Percentiles rank a stretch among this genome's conserved stretches.
Conservation (phyloP, 108 stramenopile species). For the Nannochloropsis gaditana region DNA sequence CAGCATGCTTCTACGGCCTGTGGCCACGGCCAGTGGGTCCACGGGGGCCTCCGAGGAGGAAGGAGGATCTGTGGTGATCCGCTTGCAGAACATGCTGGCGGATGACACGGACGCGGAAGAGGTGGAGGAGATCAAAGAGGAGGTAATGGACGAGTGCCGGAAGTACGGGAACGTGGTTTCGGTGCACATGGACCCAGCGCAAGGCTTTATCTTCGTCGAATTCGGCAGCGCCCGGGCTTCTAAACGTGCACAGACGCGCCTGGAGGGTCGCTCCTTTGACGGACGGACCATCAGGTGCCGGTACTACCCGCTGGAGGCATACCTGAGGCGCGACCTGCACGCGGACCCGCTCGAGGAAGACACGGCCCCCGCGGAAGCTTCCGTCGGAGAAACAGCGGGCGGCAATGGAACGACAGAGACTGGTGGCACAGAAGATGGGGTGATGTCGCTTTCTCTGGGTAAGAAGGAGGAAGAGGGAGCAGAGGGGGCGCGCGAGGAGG, state of each 20-base stretch:
- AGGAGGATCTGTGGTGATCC: constrained; percentile 3
- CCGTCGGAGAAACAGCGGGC: neutral
- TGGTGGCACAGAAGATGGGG: neutral
- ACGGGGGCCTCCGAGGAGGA: neutral
- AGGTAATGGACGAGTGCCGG: constrained; percentile 28
- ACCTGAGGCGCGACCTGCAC: neutral
- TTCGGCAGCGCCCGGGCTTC: neutral
- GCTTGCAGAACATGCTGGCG: constrained; percentile 33
- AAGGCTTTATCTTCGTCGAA: neutral
- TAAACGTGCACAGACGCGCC: neutral
- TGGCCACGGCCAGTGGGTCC: neutral
- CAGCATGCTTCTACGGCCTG: constrained; percentile 27
- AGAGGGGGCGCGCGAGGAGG: neutral
- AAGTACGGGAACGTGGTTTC: constrained; percentile 30
- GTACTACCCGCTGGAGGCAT: neutral
- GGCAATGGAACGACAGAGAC: neutral
- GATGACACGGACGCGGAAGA: constrained; percentile 16
- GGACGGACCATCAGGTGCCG: neutral
- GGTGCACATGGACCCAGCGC: neutral
- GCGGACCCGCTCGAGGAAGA: neutral
- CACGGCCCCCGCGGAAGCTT: neutral
- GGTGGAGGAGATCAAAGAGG: constrained; percentile 26
- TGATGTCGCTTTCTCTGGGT: neutral
- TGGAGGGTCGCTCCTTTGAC: constrained; percentile 13
- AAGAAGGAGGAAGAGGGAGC: neutral